Conservation (phyloP, 148 eudicot genomes). For the Rhododendron vialii region DNA sequence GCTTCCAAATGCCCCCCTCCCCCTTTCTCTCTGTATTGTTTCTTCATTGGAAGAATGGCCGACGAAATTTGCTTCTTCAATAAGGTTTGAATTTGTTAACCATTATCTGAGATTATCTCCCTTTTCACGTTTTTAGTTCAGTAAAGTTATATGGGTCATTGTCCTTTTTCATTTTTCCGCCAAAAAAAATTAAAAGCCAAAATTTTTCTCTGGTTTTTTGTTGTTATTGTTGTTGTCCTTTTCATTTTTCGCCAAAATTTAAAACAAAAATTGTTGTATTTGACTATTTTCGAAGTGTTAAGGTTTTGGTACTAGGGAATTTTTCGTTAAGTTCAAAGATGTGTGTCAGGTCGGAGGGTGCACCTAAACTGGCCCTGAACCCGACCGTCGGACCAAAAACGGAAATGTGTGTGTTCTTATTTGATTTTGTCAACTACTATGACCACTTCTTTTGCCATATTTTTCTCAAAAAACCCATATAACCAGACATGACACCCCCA, state of each 20-base stretch:
- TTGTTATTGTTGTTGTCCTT: too few species aligned
- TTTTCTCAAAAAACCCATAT: slow-evolving; percentile 14
- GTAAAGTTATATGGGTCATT: not conserved
- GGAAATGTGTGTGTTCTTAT: not conserved
- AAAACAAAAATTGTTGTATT: not conserved
- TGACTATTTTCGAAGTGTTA: not conserved
- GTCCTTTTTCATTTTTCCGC: not conserved
- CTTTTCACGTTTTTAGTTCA: not conserved
- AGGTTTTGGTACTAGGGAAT: not conserved
- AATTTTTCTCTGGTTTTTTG: not conserved
- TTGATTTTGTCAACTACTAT: slow-evolving; percentile 5
- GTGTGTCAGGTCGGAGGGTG: too few species aligned
- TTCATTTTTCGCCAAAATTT: not conserved
- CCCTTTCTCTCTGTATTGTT: not conserved
- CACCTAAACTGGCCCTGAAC: not conserved
- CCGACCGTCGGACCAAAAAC: too few species aligned
- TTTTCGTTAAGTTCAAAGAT: not conserved
- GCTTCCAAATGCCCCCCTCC: not conserved
- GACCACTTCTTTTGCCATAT: slow-evolving; percentile 36
- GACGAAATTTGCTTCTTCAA: slow-evolving; percentile 26
- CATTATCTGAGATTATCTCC: not conserved
- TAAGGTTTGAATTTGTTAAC: slow-evolving; percentile 26
- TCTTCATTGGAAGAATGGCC: slow-evolving; percentile 11
- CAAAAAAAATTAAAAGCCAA: not conserved
- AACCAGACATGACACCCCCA: slow-evolving; percentile 9